phyloP scores from a whole-genome alignment of 2,329 filamentous ascomycete genomes.

The Westerdykella sp. region DNA sequence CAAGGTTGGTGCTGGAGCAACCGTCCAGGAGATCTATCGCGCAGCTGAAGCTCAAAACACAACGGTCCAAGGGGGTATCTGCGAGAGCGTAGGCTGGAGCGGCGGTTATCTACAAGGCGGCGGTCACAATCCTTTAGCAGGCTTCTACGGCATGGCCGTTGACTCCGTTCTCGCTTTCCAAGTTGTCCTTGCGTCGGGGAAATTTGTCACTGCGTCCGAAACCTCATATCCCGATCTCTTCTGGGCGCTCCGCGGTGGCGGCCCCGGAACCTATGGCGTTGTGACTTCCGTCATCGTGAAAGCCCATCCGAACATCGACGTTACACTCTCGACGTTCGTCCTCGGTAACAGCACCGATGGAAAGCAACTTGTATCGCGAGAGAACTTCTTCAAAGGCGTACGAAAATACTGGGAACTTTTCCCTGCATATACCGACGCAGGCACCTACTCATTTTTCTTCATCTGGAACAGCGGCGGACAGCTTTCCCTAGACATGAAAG shows the following conservation, averaged over 20 bases:
- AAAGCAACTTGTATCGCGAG: slow-evolving; percentile 20
- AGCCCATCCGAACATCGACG: slow-evolving; percentile 27
- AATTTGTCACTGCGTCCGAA: slow-evolving; percentile 10
- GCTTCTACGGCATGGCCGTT: slow-evolving; percentile 37
- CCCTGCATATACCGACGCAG: slow-evolving; percentile 18
- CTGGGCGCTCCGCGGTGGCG: slow-evolving; percentile 22
- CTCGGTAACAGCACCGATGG: slow-evolving; percentile 12
- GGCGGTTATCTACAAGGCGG: slow-evolving; percentile 42
- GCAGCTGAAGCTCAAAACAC: slow-evolving; percentile 28
- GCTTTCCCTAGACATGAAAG: slow-evolving; percentile 17
- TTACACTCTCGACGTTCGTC: slow-evolving; percentile 29
- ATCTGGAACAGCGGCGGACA: slow-evolving; percentile 16
- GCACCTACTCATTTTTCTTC: slow-evolving; percentile 25
- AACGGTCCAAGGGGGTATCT: slow-evolving; percentile 27
- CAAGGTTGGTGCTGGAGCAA: slow-evolving; percentile 29
- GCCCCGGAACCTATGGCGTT: slow-evolving; percentile 17
- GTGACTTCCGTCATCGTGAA: slow-evolving; percentile 24
- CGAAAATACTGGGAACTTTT: slow-evolving; percentile 19
- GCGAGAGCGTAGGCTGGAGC: slow-evolving; percentile 48
- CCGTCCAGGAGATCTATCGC: slow-evolving; percentile 24
- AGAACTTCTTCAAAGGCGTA: slow-evolving; percentile 28
- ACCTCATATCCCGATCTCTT: slow-evolving; percentile 14
- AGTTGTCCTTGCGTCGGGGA: slow-evolving; percentile 15
- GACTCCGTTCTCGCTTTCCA: slow-evolving; percentile 17
- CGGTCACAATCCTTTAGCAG: slow-evolving; percentile 50